phyloP scores from a whole-genome alignment of 164 flowering plant genomes.

The Liquidambar formosana region DNA sequence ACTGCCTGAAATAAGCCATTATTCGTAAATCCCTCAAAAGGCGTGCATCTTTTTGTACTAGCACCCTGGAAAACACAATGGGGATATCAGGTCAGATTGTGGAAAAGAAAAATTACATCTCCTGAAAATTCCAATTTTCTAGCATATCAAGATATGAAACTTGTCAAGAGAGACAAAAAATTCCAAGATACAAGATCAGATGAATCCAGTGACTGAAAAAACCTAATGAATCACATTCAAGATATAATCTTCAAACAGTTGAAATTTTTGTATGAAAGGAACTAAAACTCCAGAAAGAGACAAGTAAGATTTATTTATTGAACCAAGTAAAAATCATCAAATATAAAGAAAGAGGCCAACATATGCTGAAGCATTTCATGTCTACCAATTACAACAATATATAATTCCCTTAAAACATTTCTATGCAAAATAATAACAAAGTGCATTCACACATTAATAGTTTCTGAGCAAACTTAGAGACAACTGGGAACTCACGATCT shows the following conservation, averaged over 20 bases:
- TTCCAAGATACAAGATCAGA: neutral
- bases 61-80: constrained; percentile 47
- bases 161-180: neutral
- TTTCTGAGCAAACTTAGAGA: constrained; percentile 6
- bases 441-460: neutral
- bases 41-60: constrained; percentile 68
- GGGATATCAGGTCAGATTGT: constrained; percentile 1
- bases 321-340: neutral
- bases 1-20: constrained; percentile 87
- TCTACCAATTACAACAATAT: neutral
- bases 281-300: neutral
- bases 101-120: neutral
- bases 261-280: neutral
- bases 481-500: constrained; percentile 63
- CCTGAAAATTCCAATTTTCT: neutral
- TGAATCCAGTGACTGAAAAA: neutral
- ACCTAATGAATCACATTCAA: neutral
- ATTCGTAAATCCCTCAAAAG: constrained; percentile 64
- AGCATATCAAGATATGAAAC: neutral
- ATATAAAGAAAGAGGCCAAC: neutral
- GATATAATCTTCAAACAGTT: neutral
- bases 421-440: neutral
- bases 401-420: neutral
- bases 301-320: neutral
- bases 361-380: constrained; percentile 6